phyloP scores from a whole-genome alignment of 2,329 filamentous ascomycete genomes.

The Ceratocystis eucalypticola region DNA sequence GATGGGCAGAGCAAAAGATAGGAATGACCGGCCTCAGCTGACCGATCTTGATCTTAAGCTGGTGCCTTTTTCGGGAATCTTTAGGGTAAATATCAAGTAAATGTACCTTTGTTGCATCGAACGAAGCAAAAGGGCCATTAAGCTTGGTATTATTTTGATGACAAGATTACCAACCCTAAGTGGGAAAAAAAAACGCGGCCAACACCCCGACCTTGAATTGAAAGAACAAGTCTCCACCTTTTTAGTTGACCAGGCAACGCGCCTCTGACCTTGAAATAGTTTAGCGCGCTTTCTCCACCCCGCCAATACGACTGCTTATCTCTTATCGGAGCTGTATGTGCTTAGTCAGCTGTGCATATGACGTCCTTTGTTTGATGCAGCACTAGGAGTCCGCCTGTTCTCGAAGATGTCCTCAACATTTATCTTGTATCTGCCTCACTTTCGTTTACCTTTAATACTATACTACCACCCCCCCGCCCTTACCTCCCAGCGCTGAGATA shows the following conservation, averaged over 20 bases:
- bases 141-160: slow-evolving; percentile 5
- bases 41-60: background rate
- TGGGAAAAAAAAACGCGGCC: background rate
- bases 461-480: too few relatives aligned
- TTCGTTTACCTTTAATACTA: background rate
- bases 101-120: background rate
- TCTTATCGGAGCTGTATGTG: background rate
- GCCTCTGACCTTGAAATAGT: background rate
- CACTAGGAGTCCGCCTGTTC: background rate
- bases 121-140: background rate
- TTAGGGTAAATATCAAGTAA: too few relatives aligned
- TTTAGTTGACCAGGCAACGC: slow-evolving; percentile 15
- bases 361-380: slow-evolving; percentile 11
- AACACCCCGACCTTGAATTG: background rate
- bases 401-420: too few relatives aligned
- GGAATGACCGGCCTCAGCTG: background rate
- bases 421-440: too few relatives aligned
- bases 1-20: background rate
- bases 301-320: slow-evolving; percentile 11
- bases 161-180: background rate
- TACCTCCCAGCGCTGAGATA: too few relatives aligned
- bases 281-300: background rate
- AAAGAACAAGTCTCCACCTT: slow-evolving; percentile 8
- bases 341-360: slow-evolving; percentile 18
- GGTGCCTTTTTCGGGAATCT: background rate